phyloP scores from a whole-genome alignment of 371 early-diverging fungal genomes.

The Phascolomyces articulosus region DNA sequence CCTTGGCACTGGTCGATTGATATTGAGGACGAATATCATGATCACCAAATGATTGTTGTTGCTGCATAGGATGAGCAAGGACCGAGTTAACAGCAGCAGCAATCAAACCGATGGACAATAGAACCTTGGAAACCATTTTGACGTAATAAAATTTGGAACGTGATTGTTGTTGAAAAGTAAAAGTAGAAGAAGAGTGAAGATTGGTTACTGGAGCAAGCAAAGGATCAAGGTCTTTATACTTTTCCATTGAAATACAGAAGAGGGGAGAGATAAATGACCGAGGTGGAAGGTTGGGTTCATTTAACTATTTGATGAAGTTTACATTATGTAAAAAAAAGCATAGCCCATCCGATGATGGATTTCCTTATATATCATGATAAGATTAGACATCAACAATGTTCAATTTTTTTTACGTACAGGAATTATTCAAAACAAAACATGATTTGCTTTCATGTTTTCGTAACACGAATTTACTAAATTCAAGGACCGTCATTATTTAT shows the following conservation, averaged over 20 bases:
- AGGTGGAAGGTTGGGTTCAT: neutral
- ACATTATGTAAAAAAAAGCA: conserved; percentile 8
- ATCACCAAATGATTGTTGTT: conserved; percentile 13
- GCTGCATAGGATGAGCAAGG: conserved; percentile 12
- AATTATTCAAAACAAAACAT: too few species aligned
- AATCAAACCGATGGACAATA: conserved; percentile 10
- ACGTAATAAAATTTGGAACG: neutral
- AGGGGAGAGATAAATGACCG: neutral
- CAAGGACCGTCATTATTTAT: too few species aligned
- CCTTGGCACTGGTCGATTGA: neutral
- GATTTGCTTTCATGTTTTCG: too few species aligned
- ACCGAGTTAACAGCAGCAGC: conserved; percentile 18
- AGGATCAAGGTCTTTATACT: conserved; percentile 6
- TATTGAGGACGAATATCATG: conserved; percentile 20
- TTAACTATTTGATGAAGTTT: neutral
- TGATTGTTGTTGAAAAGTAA: neutral
- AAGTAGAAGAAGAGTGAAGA: neutral
- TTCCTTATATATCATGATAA: neutral
- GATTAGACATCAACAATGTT: neutral
- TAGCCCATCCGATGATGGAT: neutral
- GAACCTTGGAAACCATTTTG: conserved; percentile 15
- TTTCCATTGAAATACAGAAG: conserved; percentile 8
- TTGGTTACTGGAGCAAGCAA: neutral
- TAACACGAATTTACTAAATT: too few species aligned
- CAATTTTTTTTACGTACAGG: conserved; percentile 1